Evolutionary conservation across 1,284 basidiomycete genomes (phyloP).

Genomic region (Ceratobasidium sp.): DNA sequence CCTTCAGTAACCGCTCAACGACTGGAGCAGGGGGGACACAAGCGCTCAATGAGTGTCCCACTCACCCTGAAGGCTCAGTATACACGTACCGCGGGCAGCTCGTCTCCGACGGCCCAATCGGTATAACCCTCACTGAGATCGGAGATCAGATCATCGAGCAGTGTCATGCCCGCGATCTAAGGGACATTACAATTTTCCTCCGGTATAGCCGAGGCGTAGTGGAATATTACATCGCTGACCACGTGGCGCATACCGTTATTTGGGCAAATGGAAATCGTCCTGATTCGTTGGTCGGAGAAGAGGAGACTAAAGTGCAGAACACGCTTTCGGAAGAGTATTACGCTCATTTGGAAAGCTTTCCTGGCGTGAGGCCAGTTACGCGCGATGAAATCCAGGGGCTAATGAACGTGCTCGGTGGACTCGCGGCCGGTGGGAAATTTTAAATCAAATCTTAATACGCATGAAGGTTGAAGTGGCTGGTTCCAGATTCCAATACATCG

Average conservation of each 20-base stretch:
- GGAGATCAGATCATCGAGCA: slow-evolving; percentile 2
- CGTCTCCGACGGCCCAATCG: neutral
- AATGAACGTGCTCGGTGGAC: slow-evolving; percentile 1
- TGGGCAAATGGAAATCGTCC: slow-evolving; percentile 7
- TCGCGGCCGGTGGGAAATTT: neutral
- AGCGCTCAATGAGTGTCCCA: too few relatives aligned
- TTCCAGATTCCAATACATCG: slow-evolving; percentile 10
- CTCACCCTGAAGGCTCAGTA: slow-evolving; percentile 18
- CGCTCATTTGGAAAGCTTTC: slow-evolving; percentile 16
- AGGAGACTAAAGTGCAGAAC: neutral
- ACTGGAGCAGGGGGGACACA: too few relatives aligned
- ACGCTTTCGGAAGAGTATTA: slow-evolving; percentile 24
- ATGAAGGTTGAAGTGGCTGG: neutral
- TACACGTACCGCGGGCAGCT: neutral
- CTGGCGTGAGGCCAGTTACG: neutral
- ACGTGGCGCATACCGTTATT: neutral
- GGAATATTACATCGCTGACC: slow-evolving; percentile 27
- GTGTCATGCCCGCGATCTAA: neutral
- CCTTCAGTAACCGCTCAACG: too few relatives aligned
- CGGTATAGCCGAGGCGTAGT: neutral
- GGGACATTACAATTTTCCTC: slow-evolving; percentile 12
- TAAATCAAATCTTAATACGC: neutral
- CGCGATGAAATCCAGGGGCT: neutral
- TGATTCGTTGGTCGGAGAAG: neutral
- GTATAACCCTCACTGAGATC: neutral